A percentile compares a stretch with the other conserved stretches of the same genome.
phyloP scores from a whole-genome alignment of 2,329 filamentous ascomycete species.

The Aspergillus fumigatus region DNA sequence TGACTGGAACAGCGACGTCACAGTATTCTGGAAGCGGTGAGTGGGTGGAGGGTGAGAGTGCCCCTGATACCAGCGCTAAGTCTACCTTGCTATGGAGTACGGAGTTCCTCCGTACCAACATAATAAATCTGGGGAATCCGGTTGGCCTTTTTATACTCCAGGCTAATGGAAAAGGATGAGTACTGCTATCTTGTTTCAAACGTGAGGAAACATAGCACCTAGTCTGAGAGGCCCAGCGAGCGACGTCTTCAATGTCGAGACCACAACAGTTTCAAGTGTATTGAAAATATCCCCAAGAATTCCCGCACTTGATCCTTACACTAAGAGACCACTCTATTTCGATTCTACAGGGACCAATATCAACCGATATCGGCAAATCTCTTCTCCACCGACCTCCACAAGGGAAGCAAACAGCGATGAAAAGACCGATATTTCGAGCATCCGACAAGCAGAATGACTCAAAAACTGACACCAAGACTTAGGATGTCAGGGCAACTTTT shows the following conservation, averaged over 20 bases:
- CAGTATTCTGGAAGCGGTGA: neutral
- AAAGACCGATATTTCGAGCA: slow-evolving; percentile 25
- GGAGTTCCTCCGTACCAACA: too few relatives aligned
- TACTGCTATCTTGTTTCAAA: neutral
- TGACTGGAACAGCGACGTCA: neutral
- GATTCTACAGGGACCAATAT: too few relatives aligned
- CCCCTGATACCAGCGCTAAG: neutral
- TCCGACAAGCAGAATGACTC: slow-evolving; percentile 1
- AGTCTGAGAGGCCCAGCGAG: too few relatives aligned
- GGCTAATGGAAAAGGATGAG: neutral
- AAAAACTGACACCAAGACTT: slow-evolving; percentile 16
- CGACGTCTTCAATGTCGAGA: too few relatives aligned
- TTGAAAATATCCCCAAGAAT: too few relatives aligned
- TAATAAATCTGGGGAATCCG: too few relatives aligned
- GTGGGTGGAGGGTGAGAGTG: neutral
- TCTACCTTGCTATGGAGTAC: too few relatives aligned
- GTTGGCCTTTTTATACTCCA: neutral
- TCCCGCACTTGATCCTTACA: too few relatives aligned
- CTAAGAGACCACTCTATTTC: too few relatives aligned
- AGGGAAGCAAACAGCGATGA: slow-evolving; percentile 33
- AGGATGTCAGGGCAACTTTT: slow-evolving; percentile 25
- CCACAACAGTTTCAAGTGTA: too few relatives aligned
- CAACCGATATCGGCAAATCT: slow-evolving; percentile 10
- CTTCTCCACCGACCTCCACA: slow-evolving; percentile 37
- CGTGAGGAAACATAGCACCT: too few relatives aligned